These are phyloP conservation scores for Plasmodium fragile DNA, from an alignment of 169 alveolate genomes.

Conservation along the genomic window DNA sequence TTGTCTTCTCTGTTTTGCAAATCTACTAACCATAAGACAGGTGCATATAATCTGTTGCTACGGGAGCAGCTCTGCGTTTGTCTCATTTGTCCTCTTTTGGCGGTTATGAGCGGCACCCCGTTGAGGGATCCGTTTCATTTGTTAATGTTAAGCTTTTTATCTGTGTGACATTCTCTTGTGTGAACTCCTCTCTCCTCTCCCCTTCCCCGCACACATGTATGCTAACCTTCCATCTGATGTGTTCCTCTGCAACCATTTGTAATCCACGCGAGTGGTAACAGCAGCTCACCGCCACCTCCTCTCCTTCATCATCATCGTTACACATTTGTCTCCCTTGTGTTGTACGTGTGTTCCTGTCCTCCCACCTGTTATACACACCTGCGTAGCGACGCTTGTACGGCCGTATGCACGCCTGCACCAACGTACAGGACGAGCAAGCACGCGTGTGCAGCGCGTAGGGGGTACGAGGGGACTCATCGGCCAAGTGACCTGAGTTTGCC, in stretches of 20 bases:
- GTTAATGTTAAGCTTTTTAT: neutral
- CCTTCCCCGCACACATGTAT: too few relatives aligned
- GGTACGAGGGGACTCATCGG: neutral
- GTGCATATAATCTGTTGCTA: neutral
- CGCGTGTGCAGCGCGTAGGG: neutral
- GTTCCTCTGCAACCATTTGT: neutral
- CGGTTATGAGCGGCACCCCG: neutral
- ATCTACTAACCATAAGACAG: neutral
- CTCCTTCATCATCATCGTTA: neutral
- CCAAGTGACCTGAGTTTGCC: neutral
- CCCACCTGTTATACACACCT: neutral
- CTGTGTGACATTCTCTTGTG: neutral
- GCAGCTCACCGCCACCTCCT: neutral
- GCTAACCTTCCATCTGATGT: neutral
- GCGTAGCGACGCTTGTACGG: neutral
- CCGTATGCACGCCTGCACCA: neutral
- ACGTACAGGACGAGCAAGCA: neutral
- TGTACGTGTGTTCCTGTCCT: neutral
- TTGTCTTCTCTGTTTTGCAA: neutral
- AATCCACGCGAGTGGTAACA: neutral
- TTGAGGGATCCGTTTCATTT: neutral
- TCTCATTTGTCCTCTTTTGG: neutral
- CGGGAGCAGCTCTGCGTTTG: neutral
- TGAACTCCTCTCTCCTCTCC: neutral
- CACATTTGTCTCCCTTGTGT: neutral